These are phyloP conservation scores for Acephala macrosclerotiorum DNA, from an alignment of 2,329 filamentous ascomycete genomes.

Conservation along the genomic window DNA sequence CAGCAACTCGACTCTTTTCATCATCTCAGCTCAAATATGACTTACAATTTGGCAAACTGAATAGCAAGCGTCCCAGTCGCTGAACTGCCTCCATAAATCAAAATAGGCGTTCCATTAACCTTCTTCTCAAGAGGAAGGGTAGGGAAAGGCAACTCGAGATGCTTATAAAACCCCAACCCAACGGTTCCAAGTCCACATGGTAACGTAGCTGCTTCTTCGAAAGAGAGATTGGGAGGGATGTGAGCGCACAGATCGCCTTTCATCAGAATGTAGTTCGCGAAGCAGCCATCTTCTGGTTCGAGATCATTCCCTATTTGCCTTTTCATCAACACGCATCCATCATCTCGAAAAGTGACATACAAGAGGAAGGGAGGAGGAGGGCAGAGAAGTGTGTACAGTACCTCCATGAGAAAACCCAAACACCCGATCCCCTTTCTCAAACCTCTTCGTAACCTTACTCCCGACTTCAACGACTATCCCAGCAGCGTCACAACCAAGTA, in stretches of 20 bases:
- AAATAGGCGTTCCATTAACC: slow-evolving; percentile 37
- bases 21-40: slow-evolving; percentile 47
- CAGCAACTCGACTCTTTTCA: background rate
- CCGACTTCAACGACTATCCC: slow-evolving; percentile 35
- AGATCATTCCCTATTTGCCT: slow-evolving; percentile 24
- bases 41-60: slow-evolving; percentile 37
- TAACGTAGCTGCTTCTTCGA: slow-evolving; percentile 52
- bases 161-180: slow-evolving; percentile 30
- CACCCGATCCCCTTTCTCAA: slow-evolving; percentile 35
- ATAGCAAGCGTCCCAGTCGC: slow-evolving; percentile 44
- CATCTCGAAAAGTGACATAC: background rate
- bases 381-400: too few relatives aligned
- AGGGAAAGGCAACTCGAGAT: slow-evolving; percentile 39
- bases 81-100: slow-evolving; percentile 43
- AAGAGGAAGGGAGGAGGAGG: background rate
- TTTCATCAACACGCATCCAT: background rate
- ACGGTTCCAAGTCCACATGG: slow-evolving; percentile 27
- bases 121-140: slow-evolving; percentile 22
- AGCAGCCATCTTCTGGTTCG: slow-evolving; percentile 35
- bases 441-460: slow-evolving; percentile 29
- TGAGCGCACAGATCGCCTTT: slow-evolving; percentile 50
- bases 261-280: slow-evolving; percentile 35
- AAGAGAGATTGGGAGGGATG: slow-evolving; percentile 51
- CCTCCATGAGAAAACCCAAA: slow-evolving; percentile 34
- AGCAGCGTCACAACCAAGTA: slow-evolving; percentile 33